Evolutionary conservation across 257 asterid species (phyloP).

Genomic region (Solanum ossicruentum): DNA sequence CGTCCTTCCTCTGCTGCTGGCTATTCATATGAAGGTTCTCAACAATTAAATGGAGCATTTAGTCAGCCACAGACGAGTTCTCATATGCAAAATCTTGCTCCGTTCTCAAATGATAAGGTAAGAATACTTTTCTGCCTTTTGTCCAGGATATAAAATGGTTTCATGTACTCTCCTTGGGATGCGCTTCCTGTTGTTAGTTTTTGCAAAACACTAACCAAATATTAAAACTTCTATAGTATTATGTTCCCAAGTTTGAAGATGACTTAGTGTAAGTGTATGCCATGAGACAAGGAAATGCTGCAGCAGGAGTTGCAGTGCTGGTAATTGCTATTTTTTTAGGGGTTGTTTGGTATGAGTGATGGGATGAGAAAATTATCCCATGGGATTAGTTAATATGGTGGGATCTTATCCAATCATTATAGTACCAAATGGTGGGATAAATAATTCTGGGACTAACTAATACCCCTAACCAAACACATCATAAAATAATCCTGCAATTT

Average conservation of each 20-base stretch:
- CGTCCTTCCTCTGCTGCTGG: constrained; percentile 43
- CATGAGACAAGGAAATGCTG: background rate
- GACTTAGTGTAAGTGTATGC: background rate
- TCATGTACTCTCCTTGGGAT: background rate
- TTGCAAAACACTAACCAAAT: background rate
- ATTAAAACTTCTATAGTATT: background rate
- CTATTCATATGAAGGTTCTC: constrained; percentile 44
- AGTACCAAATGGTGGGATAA: background rate
- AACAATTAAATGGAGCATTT: constrained; percentile 35
- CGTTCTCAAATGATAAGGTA: constrained; percentile 56
- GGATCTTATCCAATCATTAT: background rate
- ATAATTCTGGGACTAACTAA: background rate
- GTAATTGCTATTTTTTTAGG: background rate
- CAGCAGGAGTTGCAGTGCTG: background rate
- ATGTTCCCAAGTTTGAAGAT: background rate
- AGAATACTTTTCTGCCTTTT: background rate
- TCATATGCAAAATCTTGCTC: constrained; percentile 49
- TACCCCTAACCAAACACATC: background rate
- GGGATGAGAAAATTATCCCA: background rate
- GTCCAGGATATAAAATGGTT: background rate
- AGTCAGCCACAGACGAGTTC: constrained; percentile 38
- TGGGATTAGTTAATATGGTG: background rate
- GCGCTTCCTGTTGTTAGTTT: background rate
- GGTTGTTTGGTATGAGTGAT: background rate
- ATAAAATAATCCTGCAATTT: background rate